Evolutionary conservation across 176 grass and related monocot species (phyloP).

Genomic region (Poa annua): DNA sequence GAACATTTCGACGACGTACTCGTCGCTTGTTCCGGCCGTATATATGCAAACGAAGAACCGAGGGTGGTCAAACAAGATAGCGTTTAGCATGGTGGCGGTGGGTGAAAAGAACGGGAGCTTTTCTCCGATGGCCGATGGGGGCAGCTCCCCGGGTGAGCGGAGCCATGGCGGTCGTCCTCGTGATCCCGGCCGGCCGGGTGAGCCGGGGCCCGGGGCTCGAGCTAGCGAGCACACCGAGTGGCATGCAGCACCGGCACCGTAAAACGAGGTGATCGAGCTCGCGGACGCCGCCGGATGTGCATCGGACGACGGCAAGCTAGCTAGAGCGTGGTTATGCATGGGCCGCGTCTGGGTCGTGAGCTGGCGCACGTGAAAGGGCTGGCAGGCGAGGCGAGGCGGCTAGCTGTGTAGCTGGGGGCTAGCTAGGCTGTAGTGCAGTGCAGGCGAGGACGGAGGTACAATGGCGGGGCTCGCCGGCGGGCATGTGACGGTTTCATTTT

Average conservation of each 20-base stretch:
- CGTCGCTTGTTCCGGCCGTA: not conserved
- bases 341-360: slow-evolving; percentile 8
- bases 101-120: not conserved
- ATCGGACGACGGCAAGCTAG: not conserved
- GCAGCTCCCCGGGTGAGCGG: not conserved
- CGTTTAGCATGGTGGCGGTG: not conserved
- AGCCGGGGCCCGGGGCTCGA: too few relatives aligned
- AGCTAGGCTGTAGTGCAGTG: not conserved
- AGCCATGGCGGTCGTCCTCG: not conserved
- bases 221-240: too few relatives aligned
- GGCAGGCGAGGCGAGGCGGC: too few relatives aligned
- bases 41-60: not conserved
- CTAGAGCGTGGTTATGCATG: not conserved
- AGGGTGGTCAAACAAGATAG: not conserved
- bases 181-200: not conserved
- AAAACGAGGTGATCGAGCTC: too few relatives aligned
- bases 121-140: not conserved
- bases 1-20: not conserved
- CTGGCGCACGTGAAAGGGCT: slow-evolving; percentile 45
- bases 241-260: too few relatives aligned
- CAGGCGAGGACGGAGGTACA: not conserved
- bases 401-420: not conserved
- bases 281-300: not conserved
- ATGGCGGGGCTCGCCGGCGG: too few relatives aligned
- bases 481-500: slow-evolving; percentile 7